Evolutionary conservation across 345 rosid genomes (phyloP), one percentile per base, ranked within the genome.

Genomic region (Linum usitatissimum): DNA sequence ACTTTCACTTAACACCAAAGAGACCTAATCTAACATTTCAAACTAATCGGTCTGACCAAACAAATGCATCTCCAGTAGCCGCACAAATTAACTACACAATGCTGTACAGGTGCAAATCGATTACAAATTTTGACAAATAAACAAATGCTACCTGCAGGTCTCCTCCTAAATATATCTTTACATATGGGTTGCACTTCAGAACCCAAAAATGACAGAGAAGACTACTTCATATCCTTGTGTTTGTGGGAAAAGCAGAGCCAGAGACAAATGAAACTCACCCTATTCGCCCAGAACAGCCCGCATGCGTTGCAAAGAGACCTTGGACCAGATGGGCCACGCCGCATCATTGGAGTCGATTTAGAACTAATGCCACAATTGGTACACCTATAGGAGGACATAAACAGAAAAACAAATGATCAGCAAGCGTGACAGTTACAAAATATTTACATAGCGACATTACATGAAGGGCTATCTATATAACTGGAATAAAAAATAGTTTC

Each of bases 301-400:
- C 97, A 92, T 18, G 99, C 99, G 84, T 92, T 92, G 86, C 99
- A 92, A 62, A 92, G 91, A 62, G 99, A 82, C 73, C 97, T 84
- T 40, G 94, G 97, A 60, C 99, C 99, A 55, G 88, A 73, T 60
- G 97, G 99, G 65, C 99, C 99, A 30, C 97, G 97, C 54, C 97
- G 89, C 99, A 92, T 92, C 99, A 92, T 92, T 15, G 99, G 99
- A 54, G 99, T 92, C 54, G 77, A 75, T 67, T 80, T 87, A 53
- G 96, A 89, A 80, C 85, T 85, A 59, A 66, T 80, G 70, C 99
- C 94, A 72, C 99, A 92, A 71, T 92, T 97, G 34, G 78, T 78
- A 75, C 99, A 93, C 68, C 99, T 93, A 77, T 48, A 63, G 21
- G 74, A 68, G n/a, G 18, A 45, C 28, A 62, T 23, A 13, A 10